A percentile compares a stretch with the other conserved stretches of the same genome.
Evolutionary conservation across 1,139 yeast genomes (phyloP).

Genomic region (Hansenula sp.): DNA sequence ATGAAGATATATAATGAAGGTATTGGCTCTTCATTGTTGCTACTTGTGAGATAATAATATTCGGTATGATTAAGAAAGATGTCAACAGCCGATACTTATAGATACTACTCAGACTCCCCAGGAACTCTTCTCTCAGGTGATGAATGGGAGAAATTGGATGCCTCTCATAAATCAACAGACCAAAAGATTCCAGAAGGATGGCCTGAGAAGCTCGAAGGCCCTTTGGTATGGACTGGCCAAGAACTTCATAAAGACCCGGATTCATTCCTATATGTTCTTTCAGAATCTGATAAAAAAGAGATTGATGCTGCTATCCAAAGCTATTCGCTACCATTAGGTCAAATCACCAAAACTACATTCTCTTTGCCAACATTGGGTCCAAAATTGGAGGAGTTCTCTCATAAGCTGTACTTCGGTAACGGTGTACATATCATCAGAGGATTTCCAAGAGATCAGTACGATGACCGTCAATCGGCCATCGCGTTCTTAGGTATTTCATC

Average conservation of each 20-base stretch:
- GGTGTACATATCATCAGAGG: slow-evolving; percentile 6
- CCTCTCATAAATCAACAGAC: not conserved
- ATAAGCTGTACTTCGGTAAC: slow-evolving; percentile 5
- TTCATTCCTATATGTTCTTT: not conserved
- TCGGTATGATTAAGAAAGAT: not conserved
- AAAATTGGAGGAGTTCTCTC: not conserved
- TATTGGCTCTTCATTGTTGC: too few species aligned
- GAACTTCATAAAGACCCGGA: slow-evolving; percentile 1
- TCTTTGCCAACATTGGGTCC: slow-evolving; percentile 1
- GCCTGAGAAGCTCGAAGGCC: slow-evolving; percentile 5
- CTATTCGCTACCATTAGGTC: not conserved
- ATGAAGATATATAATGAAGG: too few species aligned
- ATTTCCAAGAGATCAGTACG: slow-evolving; percentile 1
- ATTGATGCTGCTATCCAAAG: slow-evolving; percentile 4
- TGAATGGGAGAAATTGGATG: slow-evolving; percentile 5
- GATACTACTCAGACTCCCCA: slow-evolving; percentile 6
- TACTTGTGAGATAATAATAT: too few species aligned
- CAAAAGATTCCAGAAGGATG: slow-evolving; percentile 4
- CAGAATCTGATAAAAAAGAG: not conserved
- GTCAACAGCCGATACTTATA: slow-evolving; percentile 5
- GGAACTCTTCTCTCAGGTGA: slow-evolving; percentile 4
- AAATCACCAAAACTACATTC: slow-evolving; percentile 2
- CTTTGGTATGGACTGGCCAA: slow-evolving; percentile 5
- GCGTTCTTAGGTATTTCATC: slow-evolving; percentile 5
- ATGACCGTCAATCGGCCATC: not conserved